These are phyloP conservation scores for Solanum microdontum DNA, from an alignment of 257 asterid species.

Conservation along the genomic window DNA sequence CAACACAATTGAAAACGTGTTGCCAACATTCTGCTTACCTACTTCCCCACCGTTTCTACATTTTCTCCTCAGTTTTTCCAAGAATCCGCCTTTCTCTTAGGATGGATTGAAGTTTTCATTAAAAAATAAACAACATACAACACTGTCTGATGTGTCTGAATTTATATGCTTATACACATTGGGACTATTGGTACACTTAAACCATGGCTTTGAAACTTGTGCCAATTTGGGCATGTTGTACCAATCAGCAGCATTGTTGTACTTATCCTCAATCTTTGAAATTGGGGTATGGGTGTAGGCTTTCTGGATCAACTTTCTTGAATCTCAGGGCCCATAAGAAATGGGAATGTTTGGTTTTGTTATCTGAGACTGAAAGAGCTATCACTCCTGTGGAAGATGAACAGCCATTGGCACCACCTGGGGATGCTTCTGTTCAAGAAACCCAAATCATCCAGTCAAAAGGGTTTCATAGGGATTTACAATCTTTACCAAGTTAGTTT, in stretches of 20 bases:
- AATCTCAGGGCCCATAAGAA: constrained; percentile 34
- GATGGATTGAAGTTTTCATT: neutral
- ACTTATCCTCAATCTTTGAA: neutral
- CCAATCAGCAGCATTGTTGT: constrained; percentile 12
- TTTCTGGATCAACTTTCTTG: constrained; percentile 14
- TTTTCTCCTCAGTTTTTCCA: neutral
- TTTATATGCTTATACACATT: constrained; percentile 2
- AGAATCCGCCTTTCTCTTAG: neutral
- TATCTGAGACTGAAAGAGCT: constrained; percentile 30
- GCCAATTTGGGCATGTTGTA: constrained; percentile 25
- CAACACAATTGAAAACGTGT: constrained; percentile 17
- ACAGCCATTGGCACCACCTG: constrained; percentile 33
- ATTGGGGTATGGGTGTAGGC: constrained; percentile 19
- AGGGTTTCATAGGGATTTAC: constrained; percentile 59
- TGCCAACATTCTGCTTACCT: constrained; percentile 29
- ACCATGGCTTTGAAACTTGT: constrained; percentile 36
- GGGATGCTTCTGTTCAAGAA: constrained; percentile 15
- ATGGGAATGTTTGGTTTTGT: constrained; percentile 32
- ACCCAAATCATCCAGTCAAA: constrained; percentile 23
- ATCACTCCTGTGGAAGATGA: constrained; percentile 47
- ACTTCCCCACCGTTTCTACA: constrained; percentile 3
- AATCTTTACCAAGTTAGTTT: constrained; percentile 74
- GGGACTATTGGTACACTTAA: constrained; percentile 20
- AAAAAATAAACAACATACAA: neutral
- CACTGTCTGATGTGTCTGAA: constrained; percentile 23